Percentiles rank a stretch among this genome's conserved stretches.
These are phyloP conservation scores for Teratosphaeria zuluensis DNA, from an alignment of 2,329 filamentous ascomycete genomes.

Conservation along the genomic window DNA sequence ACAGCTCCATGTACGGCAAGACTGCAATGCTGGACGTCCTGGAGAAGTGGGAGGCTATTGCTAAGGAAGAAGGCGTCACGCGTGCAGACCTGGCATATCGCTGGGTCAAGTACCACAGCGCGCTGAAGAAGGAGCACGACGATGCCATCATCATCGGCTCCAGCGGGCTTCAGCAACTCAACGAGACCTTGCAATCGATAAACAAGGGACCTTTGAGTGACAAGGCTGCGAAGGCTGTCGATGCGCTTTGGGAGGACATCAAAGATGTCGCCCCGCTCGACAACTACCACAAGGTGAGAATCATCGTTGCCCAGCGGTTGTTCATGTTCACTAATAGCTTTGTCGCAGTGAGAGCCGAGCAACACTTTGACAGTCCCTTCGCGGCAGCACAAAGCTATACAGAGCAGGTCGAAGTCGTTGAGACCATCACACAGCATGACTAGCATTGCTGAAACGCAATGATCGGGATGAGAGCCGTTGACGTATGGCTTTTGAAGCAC, in stretches of 20 bases:
- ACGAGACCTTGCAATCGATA: conserved; percentile 24
- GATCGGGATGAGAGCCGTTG: no score
- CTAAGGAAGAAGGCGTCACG: conserved; percentile 29
- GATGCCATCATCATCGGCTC: conserved; percentile 36
- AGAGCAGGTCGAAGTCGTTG: no score
- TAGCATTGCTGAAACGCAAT: no score
- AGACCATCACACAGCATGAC: neutral
- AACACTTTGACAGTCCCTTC: no score
- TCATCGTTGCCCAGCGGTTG: no score
- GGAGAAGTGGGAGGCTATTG: conserved; percentile 31
- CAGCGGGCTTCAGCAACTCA: conserved; percentile 21
- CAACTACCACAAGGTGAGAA: conserved; percentile 12
- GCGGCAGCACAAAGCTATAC: no score
- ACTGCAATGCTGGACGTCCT: conserved; percentile 28
- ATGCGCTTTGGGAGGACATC: conserved; percentile 26
- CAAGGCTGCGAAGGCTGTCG: conserved; percentile 23
- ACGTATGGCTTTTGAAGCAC: no score
- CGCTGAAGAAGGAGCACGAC: conserved; percentile 27
- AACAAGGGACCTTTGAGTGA: conserved; percentile 24
- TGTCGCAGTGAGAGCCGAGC: neutral
- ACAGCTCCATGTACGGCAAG: conserved; percentile 29
- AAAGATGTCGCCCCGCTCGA: conserved; percentile 27
- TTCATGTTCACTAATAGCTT: neutral
- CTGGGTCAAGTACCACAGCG: conserved; percentile 34
- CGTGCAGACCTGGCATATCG: conserved; percentile 36